Percentiles rank a stretch among this genome's conserved stretches.
phyloP scores from a whole-genome alignment of 192 early-diverging fungal genomes.

The Backusella liffmaniae region DNA sequence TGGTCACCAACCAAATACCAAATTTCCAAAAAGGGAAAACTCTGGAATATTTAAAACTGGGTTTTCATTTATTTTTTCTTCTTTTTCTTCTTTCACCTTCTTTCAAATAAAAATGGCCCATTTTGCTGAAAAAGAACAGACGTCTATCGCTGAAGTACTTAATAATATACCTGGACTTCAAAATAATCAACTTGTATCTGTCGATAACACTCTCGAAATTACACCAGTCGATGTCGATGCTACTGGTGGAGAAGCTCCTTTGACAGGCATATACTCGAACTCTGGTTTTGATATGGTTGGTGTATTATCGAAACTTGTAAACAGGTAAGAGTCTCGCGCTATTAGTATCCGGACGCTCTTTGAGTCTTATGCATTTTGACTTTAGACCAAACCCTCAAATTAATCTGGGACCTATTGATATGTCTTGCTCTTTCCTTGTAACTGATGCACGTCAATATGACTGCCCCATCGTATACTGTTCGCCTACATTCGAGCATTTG shows the following conservation, averaged over 20 bases:
- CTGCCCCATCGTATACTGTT: constrained; percentile 59
- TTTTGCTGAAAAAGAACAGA: neutral
- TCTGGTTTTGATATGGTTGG: constrained; percentile 52
- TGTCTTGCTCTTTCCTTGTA: constrained; percentile 51
- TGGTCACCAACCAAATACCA: neutral
- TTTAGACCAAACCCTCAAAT: constrained; percentile 57
- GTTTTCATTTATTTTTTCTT: neutral
- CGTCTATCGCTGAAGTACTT: neutral
- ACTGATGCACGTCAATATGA: constrained; percentile 46
- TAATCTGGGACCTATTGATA: constrained; percentile 57
- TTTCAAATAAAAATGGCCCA: constrained; percentile 1
- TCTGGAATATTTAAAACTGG: neutral
- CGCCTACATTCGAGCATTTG: constrained; percentile 55
- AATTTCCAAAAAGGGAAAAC: neutral
- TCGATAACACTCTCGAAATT: neutral
- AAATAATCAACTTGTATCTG: neutral
- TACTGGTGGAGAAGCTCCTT: constrained; percentile 1
- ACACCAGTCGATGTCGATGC: neutral
- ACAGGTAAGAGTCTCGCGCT: constrained; percentile 13
- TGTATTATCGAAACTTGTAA: constrained; percentile 30
- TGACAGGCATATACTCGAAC: constrained; percentile 45
- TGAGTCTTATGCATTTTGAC: neutral
- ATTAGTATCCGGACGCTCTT: neutral
- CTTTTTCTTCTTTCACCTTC: neutral
- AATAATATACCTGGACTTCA: neutral